Percentiles rank a stretch among this genome's conserved stretches.
Evolutionary conservation across 345 rosid species (phyloP).

Genomic region (Abelmoschus esculentus): DNA sequence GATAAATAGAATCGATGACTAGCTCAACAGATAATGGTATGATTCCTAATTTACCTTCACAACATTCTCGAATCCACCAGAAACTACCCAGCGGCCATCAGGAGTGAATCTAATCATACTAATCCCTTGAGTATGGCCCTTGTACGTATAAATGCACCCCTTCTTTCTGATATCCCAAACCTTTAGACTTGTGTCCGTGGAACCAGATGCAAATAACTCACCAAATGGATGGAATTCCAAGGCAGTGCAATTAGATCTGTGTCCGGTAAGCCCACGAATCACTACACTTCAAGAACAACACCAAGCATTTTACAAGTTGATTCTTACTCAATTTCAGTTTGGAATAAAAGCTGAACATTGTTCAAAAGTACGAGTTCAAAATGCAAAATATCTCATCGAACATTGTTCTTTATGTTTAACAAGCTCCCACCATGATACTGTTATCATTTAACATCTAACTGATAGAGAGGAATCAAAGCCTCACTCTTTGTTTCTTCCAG

Average conservation of each 20-base stretch:
- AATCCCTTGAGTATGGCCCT: conserved; percentile 78
- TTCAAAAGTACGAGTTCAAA: not conserved
- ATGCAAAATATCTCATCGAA: not conserved
- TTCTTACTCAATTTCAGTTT: not conserved
- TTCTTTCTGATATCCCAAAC: conserved; percentile 96
- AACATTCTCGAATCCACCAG: conserved; percentile 89
- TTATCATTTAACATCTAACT: not conserved
- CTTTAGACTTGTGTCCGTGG: conserved; percentile 65
- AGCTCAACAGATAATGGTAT: not conserved
- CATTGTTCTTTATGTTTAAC: not conserved
- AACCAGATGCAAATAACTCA: conserved; percentile 98
- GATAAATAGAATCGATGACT: not conserved
- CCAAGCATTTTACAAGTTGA: conserved; percentile 32
- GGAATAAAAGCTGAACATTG: not conserved
- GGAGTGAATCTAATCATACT: conserved; percentile 78
- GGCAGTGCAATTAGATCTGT: conserved; percentile 80
- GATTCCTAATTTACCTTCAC: conserved; percentile 60
- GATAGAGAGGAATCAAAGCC: conserved; percentile 21
- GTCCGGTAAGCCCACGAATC: conserved; percentile 95
- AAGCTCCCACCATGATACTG: not conserved
- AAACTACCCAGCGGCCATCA: conserved; percentile 99
- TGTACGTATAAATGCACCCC: conserved; percentile 91
- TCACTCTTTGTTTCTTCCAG: conserved; percentile 72
- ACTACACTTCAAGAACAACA: conserved; percentile 90
- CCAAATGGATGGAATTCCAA: conserved; percentile 98